Conservation (phyloP, 345 rosid genomes). For the Camelina laxa region DNA sequence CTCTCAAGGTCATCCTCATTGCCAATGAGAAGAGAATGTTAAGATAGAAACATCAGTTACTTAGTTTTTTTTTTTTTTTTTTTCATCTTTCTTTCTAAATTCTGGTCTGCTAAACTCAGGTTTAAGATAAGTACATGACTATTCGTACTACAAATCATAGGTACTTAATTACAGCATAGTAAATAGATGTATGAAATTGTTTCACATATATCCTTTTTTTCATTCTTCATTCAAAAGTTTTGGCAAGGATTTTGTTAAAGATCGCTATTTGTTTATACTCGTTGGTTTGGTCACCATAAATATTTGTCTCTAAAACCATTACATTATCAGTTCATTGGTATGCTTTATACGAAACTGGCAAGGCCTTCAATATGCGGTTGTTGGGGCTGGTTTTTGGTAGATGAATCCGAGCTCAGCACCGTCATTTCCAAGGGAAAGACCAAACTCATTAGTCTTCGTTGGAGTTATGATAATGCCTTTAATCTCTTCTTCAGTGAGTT, state of each 20-base stretch:
- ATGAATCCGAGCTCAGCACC: slow-evolving; percentile 4
- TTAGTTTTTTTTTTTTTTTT: slow-evolving; percentile 13
- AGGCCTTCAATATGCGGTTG: slow-evolving; percentile 16
- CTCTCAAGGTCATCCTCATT: slow-evolving; percentile 58
- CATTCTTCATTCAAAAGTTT: background rate
- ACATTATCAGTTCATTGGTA: background rate
- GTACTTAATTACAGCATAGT: no score
- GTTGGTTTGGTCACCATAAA: background rate
- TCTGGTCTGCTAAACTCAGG: slow-evolving; percentile 5
- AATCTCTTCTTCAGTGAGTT: slow-evolving; percentile 18
- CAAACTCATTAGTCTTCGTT: slow-evolving; percentile 21
- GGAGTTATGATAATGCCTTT: slow-evolving; percentile 25
- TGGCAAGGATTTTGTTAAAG: slow-evolving; percentile 1
- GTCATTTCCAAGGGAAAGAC: slow-evolving; percentile 7
- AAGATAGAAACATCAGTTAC: background rate
- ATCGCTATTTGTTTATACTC: background rate
- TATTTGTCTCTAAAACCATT: background rate
- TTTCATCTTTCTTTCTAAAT: no score
- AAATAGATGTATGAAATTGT: slow-evolving; percentile 19
- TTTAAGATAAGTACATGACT: slow-evolving; percentile 10
- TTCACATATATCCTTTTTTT: slow-evolving; percentile 4
- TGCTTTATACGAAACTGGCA: slow-evolving; percentile 22
- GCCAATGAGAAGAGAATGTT: slow-evolving; percentile 59
- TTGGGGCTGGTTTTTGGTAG: background rate
- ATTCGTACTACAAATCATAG: background rate